Evolutionary conservation across 441 rosid species (phyloP), one percentile per base, ranked within the genome.

Genomic region (Syzygium syzygioides): DNA sequence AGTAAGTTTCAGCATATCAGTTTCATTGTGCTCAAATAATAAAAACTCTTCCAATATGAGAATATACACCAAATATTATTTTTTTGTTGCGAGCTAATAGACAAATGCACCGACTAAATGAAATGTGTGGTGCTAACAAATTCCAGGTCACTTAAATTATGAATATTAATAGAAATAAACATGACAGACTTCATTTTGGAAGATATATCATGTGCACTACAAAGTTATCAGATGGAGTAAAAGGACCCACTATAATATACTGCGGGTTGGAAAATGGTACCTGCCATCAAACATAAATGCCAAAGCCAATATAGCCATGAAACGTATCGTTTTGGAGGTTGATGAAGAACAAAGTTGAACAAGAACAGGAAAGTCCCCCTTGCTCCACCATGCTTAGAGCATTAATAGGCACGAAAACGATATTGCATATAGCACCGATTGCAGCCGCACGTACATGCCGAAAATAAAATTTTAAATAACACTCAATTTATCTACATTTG

Each of bases 391-490:
- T 96, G 55, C 98, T 94, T 23, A 96, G 94, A 88, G 99, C 99
- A 89, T 98, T 98, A 28, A 95, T 94, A 60, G 96, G 95, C 87
- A 94, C 95, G 86, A 97, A 97, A 90, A 99, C 99, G 89, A 98
- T 98, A 92, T 98, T 98, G 99, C 99, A 98, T 60, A 98, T 96
- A 88, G 99, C 99, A 85, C 99, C 99, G 13, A 97, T 98, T 5
- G 99, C 99, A 45, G 99, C 96, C 91, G 96, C 99, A 92, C 97
- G 99, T 90, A 98, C 99, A 95, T 96, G 98, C 99, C 96, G 93
- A 76, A 45, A 45, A 45, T 45, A 45, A 45, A 45, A 45, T 45
- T 7, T 45, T 45, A 45, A 45, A 45, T 45, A 45, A 7, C 48
- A 45, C 48, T 45, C 48, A 45, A 45, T 45, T 7, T 1, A 45